Conservation (phyloP, 164 flowering plant genomes). For the Amborella trichopoda region DNA sequence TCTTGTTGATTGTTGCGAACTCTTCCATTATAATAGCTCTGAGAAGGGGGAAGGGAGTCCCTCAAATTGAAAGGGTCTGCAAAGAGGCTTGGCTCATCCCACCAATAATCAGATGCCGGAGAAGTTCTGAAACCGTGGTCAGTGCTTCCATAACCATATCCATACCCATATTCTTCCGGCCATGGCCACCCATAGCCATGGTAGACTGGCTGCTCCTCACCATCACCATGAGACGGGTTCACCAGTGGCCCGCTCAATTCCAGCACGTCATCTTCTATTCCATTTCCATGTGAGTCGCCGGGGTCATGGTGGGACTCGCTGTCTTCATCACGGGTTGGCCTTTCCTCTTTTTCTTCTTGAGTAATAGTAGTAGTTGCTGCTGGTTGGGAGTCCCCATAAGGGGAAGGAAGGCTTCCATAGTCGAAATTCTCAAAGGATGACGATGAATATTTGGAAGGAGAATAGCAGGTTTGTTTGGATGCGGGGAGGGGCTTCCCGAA, state of each 20-base stretch:
- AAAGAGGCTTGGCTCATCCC: too few relatives aligned
- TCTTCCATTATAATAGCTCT: too few relatives aligned
- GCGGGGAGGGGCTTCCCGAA: constrained; percentile 75
- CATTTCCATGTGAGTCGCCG: constrained; percentile 1
- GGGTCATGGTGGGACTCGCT: background rate
- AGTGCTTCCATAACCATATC: too few relatives aligned
- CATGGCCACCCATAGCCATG: background rate
- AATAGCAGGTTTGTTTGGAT: constrained; percentile 55
- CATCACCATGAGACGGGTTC: background rate
- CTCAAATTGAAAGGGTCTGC: too few relatives aligned
- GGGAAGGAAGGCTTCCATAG: constrained; percentile 12
- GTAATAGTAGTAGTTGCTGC: background rate
- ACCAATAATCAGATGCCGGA: too few relatives aligned
- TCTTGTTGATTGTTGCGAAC: too few relatives aligned
- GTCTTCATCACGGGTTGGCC: background rate
- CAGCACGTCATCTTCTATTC: constrained; percentile 1
- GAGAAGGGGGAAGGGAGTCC: too few relatives aligned
- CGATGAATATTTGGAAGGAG: constrained; percentile 18
- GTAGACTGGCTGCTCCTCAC: background rate
- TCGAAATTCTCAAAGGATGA: too few relatives aligned
- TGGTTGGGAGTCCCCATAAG: constrained; percentile 11
- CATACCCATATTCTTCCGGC: background rate
- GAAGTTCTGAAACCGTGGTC: too few relatives aligned
- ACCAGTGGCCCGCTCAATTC: background rate
- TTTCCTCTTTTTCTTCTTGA: background rate